Evolutionary conservation across 768 basidiomycete genomes (phyloP).

Genomic region (Clathrus columnatus): DNA sequence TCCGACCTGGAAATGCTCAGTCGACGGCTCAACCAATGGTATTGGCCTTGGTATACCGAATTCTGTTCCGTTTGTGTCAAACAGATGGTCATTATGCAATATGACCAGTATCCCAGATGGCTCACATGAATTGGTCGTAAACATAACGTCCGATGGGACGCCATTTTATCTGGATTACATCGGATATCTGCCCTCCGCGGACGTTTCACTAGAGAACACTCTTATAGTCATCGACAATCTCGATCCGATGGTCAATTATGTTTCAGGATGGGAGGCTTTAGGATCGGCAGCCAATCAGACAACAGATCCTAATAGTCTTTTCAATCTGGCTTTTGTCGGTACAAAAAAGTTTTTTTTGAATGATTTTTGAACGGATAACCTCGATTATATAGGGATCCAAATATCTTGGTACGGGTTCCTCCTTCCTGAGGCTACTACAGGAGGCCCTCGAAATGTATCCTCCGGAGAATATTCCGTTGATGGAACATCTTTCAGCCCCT

Average conservation of each 20-base stretch:
- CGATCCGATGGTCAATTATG: neutral
- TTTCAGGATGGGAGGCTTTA: neutral
- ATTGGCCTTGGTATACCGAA: neutral
- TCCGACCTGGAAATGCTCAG: neutral
- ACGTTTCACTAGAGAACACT: neutral
- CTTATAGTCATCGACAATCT: neutral
- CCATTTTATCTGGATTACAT: neutral
- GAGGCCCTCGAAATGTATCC: no score
- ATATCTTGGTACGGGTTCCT: no score
- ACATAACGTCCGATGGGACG: neutral
- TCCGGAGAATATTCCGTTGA: no score
- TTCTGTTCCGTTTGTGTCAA: neutral
- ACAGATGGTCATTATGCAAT: neutral
- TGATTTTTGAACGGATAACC: neutral
- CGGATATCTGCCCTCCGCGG: neutral
- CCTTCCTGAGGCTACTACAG: no score
- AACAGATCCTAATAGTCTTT: neutral
- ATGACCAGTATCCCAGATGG: neutral
- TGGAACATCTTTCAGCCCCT: no score
- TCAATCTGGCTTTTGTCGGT: neutral
- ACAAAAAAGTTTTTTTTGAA: neutral
- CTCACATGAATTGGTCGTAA: neutral
- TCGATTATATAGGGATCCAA: neutral
- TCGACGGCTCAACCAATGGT: neutral
- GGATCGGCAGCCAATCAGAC: neutral